Conservation (phyloP, 192 early-diverging fungal genomes). For the Backusella liffmaniae region DNA sequence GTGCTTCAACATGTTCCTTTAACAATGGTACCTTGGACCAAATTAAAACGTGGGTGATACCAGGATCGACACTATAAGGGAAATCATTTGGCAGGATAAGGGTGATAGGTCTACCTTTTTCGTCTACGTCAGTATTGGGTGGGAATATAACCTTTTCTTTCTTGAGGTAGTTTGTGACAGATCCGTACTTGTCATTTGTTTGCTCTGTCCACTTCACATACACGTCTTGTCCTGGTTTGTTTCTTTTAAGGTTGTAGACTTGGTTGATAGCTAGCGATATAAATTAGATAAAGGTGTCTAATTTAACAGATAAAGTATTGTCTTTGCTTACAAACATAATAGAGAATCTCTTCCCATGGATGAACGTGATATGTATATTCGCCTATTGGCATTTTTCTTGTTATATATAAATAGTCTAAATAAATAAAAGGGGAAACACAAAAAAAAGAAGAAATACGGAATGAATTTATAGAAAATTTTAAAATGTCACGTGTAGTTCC, state of each 20-base stretch:
- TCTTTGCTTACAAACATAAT: slow-evolving; percentile 18
- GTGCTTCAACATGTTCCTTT: background rate
- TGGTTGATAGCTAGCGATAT: slow-evolving; percentile 7
- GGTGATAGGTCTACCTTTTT: background rate
- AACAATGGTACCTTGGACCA: slow-evolving; percentile 22
- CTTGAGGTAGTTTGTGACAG: slow-evolving; percentile 15
- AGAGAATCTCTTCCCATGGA: slow-evolving; percentile 18
- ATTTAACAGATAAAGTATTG: background rate
- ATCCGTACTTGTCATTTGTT: slow-evolving; percentile 4
- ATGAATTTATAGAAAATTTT: background rate
- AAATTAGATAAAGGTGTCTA: background rate
- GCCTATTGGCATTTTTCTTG: background rate
- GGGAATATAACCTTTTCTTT: slow-evolving; percentile 15
- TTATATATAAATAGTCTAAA: background rate
- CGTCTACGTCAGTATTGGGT: background rate
- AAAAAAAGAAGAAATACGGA: background rate
- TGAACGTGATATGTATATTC: slow-evolving; percentile 11
- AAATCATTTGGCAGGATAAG: slow-evolving; percentile 28
- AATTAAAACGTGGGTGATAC: slow-evolving; percentile 20
- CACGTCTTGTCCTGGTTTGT: background rate
- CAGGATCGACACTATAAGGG: slow-evolving; percentile 21
- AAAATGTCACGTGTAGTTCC: background rate
- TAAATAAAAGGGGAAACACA: background rate
- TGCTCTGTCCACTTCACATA: slow-evolving; percentile 8
- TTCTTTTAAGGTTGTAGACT: slow-evolving; percentile 12